Base-by-base conservation (phyloP, 2,329 filamentous ascomycete species). In the Aspergillus sp. region DNA sequence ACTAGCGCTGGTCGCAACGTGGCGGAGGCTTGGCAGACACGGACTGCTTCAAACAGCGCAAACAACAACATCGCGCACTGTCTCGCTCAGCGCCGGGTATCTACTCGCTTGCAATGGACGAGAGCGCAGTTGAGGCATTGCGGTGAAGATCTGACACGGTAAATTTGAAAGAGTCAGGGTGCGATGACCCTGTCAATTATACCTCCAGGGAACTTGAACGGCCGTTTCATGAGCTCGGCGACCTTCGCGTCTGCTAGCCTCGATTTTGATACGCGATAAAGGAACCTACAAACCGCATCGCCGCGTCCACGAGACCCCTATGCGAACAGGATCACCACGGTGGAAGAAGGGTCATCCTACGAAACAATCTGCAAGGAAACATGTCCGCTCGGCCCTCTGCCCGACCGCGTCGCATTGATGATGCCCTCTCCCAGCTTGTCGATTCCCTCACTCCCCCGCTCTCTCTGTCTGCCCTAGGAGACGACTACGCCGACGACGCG, bases 401-500 rank as follows among this genome's bases (percentile, higher is more conserved):
- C 50, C 72, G 72, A 54, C 66, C 68, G 45, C 72, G 72, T 55
- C 73, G 73, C 55, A 68, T 75, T 54, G 73, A 76, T 47, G 73
- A 76, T 55, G 73, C 73, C 34, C 66, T 76, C 54, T 71, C 69
- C 50, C 73, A 75, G 58, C 66, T 76, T 20, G 65, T 76, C 62
- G 73, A 74, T 45, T 73, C 71, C 44, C 62, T 76, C 38, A 63
- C 71, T 40, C 73, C 72, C 21, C 64, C 70, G 19, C 60, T 71
- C 32, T 61, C 70, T n/a, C 59, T 64, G 19, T 57, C 65, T 36
- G 61, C 62, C 25, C 52, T 68, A 16, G 60, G 58, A 42, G 62
- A 66, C 51, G 63, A 69, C 40, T 64, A 64, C 57, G 62, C 67
- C 41, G 66, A 66, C 49, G 61, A 69, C 25, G 59, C 61, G 14